A percentile compares a stretch with the other conserved stretches of the same genome.
phyloP scores from a whole-genome alignment of 2,329 filamentous ascomycete species.

The Botryosphaeria dothidea region DNA sequence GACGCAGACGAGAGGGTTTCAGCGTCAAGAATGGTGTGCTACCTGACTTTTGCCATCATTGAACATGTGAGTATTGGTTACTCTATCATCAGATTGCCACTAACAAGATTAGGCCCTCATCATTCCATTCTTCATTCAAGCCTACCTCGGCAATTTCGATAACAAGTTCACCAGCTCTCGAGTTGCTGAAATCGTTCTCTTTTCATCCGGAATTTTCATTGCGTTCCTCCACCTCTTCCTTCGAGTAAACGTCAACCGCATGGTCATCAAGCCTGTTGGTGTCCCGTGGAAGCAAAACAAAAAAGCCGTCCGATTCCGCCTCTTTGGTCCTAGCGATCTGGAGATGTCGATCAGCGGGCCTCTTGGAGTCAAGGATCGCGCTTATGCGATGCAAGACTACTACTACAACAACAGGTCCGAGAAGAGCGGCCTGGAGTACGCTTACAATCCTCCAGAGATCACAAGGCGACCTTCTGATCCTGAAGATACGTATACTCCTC shows the following conservation, averaged over 20 bases:
- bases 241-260: slow-evolving; percentile 61
- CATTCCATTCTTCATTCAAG: slow-evolving; percentile 64
- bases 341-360: slow-evolving; percentile 45
- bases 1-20: slow-evolving; percentile 62
- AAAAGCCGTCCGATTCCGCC: slow-evolving; percentile 45
- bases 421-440: slow-evolving; percentile 37
- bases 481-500: slow-evolving; percentile 19
- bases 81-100: slow-evolving; percentile 17
- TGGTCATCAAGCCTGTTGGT: slow-evolving; percentile 54
- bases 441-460: slow-evolving; percentile 33
- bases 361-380: slow-evolving; percentile 33
- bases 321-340: slow-evolving; percentile 47
- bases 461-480: slow-evolving; percentile 30
- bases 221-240: slow-evolving; percentile 68
- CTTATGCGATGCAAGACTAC: slow-evolving; percentile 19
- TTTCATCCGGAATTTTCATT: slow-evolving; percentile 65
- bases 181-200: slow-evolving; percentile 66
- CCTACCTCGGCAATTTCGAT: slow-evolving; percentile 45
- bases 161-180: slow-evolving; percentile 57
- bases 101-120: slow-evolving; percentile 53
- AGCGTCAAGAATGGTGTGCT: slow-evolving; percentile 71
- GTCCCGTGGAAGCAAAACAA: slow-evolving; percentile 45
- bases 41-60: slow-evolving; percentile 58
- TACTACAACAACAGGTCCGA: slow-evolving; percentile 37
- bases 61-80: slow-evolving; percentile 54